phyloP scores from a whole-genome alignment of 2,329 filamentous ascomycete species.

The Colletotrichum gloeosporioides region DNA sequence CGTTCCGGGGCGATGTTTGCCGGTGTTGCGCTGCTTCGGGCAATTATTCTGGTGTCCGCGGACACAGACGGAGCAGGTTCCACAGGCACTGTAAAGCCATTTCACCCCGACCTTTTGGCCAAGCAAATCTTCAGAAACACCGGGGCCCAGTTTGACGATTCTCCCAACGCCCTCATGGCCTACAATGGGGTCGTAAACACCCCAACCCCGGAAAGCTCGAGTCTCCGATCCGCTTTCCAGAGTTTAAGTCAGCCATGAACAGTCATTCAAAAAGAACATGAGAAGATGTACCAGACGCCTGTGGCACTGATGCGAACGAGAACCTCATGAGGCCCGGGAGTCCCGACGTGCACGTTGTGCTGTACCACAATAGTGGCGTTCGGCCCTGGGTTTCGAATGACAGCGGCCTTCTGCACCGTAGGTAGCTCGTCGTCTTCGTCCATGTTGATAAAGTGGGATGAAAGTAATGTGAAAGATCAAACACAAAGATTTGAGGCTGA shows the following conservation, averaged over 20 bases:
- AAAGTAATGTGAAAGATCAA: fast-evolving
- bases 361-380: not conserved
- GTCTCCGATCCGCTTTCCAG: slow-evolving; percentile 31
- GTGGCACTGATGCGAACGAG: not conserved
- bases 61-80: slow-evolving; percentile 38
- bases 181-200: slow-evolving; percentile 28
- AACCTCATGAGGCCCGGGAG: not conserved
- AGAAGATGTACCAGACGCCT: not conserved
- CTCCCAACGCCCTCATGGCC: slow-evolving; percentile 37
- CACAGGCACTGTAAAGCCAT: slow-evolving; percentile 49
- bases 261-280: fast-evolving
- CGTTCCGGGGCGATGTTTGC: slow-evolving; percentile 38
- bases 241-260: fast-evolving
- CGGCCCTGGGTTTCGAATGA: slow-evolving; percentile 11
- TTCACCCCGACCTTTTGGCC: slow-evolving; percentile 46
- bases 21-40: slow-evolving; percentile 43
- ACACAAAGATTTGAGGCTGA: not conserved
- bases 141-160: slow-evolving; percentile 32
- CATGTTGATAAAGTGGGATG: not conserved
- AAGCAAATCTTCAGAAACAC: slow-evolving; percentile 30
- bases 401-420: not conserved
- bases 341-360: slow-evolving; percentile 1
- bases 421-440: not conserved
- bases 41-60: slow-evolving; percentile 44
- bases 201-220: slow-evolving; percentile 32